Evolutionary conservation across 1,139 yeast genomes (phyloP).

Genomic region (Petasospora fabianii): DNA sequence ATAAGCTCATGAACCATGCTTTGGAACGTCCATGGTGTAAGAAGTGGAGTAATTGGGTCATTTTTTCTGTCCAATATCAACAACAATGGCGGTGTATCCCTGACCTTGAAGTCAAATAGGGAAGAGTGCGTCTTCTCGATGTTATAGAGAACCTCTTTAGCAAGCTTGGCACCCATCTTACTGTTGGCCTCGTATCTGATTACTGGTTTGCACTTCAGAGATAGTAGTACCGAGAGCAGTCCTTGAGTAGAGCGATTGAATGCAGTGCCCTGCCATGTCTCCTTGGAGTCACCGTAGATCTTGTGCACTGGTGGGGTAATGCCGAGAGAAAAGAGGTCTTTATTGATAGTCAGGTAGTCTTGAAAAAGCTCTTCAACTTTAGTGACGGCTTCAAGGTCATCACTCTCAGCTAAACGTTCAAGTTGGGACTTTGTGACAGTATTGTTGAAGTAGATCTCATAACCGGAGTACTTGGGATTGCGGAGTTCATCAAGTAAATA

Average conservation of each 20-base stretch:
- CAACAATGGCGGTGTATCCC: slow-evolving; percentile 71
- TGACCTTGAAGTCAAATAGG: slow-evolving; percentile 61
- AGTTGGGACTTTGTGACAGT: slow-evolving; percentile 67
- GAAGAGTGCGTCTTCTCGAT: slow-evolving; percentile 53
- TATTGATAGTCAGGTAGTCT: slow-evolving; percentile 74
- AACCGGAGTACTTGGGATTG: slow-evolving; percentile 74
- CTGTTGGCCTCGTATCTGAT: slow-evolving; percentile 74
- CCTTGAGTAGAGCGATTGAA: slow-evolving; percentile 50
- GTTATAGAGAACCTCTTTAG: slow-evolving; percentile 62
- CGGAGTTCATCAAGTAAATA: slow-evolving; percentile 60
- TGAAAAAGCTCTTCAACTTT: slow-evolving; percentile 80
- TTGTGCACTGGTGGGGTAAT: slow-evolving; percentile 25
- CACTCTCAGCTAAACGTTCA: slow-evolving; percentile 87
- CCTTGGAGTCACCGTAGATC: slow-evolving; percentile 24
- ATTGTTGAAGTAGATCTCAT: slow-evolving; percentile 76
- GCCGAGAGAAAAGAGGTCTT: slow-evolving; percentile 56
- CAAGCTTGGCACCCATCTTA: slow-evolving; percentile 57
- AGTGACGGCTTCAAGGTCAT: slow-evolving; percentile 75
- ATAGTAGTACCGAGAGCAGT: slow-evolving; percentile 61
- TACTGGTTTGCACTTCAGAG: slow-evolving; percentile 72
- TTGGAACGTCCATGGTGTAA: slow-evolving; percentile 97
- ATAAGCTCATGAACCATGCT: slow-evolving; percentile 94
- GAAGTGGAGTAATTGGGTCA: slow-evolving; percentile 89
- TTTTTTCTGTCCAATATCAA: slow-evolving; percentile 78
- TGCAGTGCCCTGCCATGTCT: slow-evolving; percentile 43